These are phyloP conservation scores for Mycena crocata DNA, from an alignment of 768 basidiomycete species.

Conservation along the genomic window DNA sequence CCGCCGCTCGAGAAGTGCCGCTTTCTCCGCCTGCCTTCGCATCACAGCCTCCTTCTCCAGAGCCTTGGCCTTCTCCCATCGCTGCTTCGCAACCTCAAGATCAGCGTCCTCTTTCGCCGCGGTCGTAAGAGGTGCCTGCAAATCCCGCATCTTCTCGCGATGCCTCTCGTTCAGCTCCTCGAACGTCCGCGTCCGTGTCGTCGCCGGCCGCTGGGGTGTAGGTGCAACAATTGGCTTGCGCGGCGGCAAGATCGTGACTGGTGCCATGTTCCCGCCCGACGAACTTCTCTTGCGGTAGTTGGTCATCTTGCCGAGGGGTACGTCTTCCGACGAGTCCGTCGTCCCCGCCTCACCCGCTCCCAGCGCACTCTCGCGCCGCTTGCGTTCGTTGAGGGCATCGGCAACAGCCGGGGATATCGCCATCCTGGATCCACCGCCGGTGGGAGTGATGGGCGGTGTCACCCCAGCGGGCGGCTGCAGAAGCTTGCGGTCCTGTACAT, in stretches of 20 bases:
- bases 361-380: slow-evolving; percentile 76
- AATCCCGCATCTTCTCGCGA: slow-evolving; percentile 81
- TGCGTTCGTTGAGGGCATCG: slow-evolving; percentile 79
- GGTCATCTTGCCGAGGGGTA: slow-evolving; percentile 54
- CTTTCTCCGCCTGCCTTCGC: slow-evolving; percentile 79
- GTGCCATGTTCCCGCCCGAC: slow-evolving; percentile 44
- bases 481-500: slow-evolving; percentile 86
- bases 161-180: slow-evolving; percentile 91
- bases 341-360: slow-evolving; percentile 55
- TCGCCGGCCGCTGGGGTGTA: slow-evolving; percentile 61
- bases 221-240: slow-evolving; percentile 56
- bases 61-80: slow-evolving; percentile 85
- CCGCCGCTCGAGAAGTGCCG: slow-evolving; percentile 64
- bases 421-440: slow-evolving; percentile 54
- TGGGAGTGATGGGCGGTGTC: slow-evolving; percentile 78
- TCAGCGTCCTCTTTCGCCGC: slow-evolving; percentile 83
- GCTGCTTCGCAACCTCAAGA: slow-evolving; percentile 76
- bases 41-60: slow-evolving; percentile 81
- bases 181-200: slow-evolving; percentile 76
- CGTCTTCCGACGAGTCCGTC: slow-evolving; percentile 61
- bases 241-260: slow-evolving; percentile 62
- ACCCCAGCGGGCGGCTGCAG: slow-evolving; percentile 86
- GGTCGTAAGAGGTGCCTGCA: slow-evolving; percentile 88
- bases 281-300: slow-evolving; percentile 40
- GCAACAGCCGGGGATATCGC: slow-evolving; percentile 78